Base-by-base conservation (phyloP, 1,139 yeast species). In the Pichia sp. region DNA sequence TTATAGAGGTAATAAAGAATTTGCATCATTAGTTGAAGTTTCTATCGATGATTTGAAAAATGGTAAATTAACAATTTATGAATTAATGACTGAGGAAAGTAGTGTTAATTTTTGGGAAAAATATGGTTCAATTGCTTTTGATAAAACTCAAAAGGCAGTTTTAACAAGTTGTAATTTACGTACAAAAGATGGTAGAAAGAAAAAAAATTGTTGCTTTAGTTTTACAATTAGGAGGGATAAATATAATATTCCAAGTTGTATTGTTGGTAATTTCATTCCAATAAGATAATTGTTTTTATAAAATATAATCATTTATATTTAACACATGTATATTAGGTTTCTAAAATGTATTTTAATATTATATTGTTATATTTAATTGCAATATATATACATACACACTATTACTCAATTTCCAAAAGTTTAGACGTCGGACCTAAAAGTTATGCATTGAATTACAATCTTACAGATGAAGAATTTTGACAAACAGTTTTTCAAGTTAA, bases 61-160 rank as follows among this genome's bases (percentile, higher is more conserved):
- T 62, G 97, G 97, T 22, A 86, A 84, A 57, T 67, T 89, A 55
- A 95, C 97, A 2, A 87, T 92, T 39, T 90, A 90, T 63, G 97
- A 92, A 65, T 69, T 92, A 51, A 86, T 92, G 96, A 83, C 92
- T 48, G 97, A 90, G 62, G 97, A 90, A 58, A 85, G 96, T 60
- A 95, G 97, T 7, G 97, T 92, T n/a, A 89, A 87, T 57, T 90
- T 89, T 61, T 92, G 97, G 97, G 97, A 92, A 61, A 90, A 90
- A 63, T 92, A 90, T 58, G 97, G 97, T 9, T 90, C 95, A 10
- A 87, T 90, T 60, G 97, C 97, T 2, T 90, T 92, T 65, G 97
- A 90, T 58, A 85, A 90, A 54, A 95, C 95, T 1, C 97, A 90
- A 58, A 92, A 92, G 61, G 96, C 97, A 0, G 96, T 92, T 7